These are phyloP conservation scores for Carallia brachiata DNA, from an alignment of 345 rosid species.

Conservation along the genomic window DNA sequence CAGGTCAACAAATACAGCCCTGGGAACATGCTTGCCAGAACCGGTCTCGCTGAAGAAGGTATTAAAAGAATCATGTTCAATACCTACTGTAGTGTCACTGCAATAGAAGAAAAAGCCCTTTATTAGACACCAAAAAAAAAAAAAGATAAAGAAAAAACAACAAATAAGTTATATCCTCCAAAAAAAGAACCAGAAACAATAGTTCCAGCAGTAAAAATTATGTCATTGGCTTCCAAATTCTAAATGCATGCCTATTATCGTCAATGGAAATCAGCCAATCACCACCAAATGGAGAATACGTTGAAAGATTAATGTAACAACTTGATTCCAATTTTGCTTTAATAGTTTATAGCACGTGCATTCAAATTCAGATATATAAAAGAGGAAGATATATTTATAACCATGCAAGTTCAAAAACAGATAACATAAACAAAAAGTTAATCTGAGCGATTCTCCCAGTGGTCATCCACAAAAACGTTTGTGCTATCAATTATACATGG, in stretches of 20 bases:
- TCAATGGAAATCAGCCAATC: background rate
- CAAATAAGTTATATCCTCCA: background rate
- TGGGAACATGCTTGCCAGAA: constrained; percentile 83
- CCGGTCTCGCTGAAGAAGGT: constrained; percentile 93
- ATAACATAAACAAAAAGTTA: too few species aligned
- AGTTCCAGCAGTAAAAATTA: background rate
- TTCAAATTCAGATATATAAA: too few species aligned
- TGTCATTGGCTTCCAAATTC: background rate
- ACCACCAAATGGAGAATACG: background rate
- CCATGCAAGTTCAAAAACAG: too few species aligned
- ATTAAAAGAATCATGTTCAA: constrained; percentile 69
- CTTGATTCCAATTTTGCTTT: too few species aligned
- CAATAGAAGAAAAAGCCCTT: constrained; percentile 10
- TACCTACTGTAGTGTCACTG: constrained; percentile 63
- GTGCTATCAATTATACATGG: too few species aligned
- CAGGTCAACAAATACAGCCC: constrained; percentile 77
- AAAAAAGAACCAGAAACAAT: background rate
- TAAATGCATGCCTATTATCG: background rate
- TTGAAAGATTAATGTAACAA: too few species aligned
- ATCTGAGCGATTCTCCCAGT: too few species aligned
- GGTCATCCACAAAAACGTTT: too few species aligned
- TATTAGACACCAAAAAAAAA: background rate
- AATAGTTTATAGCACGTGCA: too few species aligned
- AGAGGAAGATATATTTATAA: too few species aligned
- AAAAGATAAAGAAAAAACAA: background rate